These are phyloP conservation scores for Globisporangium carolinianum DNA, from an alignment of 352 stramenopile species.

Conservation along the genomic window DNA sequence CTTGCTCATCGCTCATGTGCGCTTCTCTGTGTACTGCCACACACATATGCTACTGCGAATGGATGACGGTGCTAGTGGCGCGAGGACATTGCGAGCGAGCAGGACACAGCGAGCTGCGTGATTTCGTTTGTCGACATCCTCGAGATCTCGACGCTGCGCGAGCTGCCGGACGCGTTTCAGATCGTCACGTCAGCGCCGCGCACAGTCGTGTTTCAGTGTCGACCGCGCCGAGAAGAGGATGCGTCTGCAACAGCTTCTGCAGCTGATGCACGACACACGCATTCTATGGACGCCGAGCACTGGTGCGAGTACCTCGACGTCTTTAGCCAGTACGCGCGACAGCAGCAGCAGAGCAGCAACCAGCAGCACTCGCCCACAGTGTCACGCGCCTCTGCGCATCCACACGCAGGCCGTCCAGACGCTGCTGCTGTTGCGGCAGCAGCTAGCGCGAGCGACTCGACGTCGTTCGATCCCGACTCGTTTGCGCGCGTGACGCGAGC, in stretches of 20 bases:
- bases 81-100: constrained; percentile 12
- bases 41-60: not conserved
- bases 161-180: constrained; percentile 26
- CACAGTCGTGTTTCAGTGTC: constrained; percentile 43
- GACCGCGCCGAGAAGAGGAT: not conserved
- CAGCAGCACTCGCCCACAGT: constrained; percentile 7
- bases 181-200: constrained; percentile 25
- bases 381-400: not conserved
- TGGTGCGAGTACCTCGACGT: constrained; percentile 47
- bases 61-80: constrained; percentile 23
- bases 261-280: not conserved
- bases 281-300: constrained; percentile 20
- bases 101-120: constrained; percentile 6
- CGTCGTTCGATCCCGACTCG: constrained; percentile 2
- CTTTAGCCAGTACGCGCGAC: constrained; percentile 32
- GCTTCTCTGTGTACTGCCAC: not conserved
- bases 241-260: too few relatives aligned
- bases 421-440: too few relatives aligned
- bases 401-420: not conserved
- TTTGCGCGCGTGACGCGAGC: constrained; percentile 21
- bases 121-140: constrained; percentile 31
- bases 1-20: not conserved
- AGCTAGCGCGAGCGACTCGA: not conserved
- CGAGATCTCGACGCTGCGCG: constrained; percentile 15
- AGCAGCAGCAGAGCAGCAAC: constrained; percentile 10